A percentile compares a stretch with the other conserved stretches of the same genome.
Conservation (phyloP, 164 flowering plant genomes). For the Tinospora cordifolia region DNA sequence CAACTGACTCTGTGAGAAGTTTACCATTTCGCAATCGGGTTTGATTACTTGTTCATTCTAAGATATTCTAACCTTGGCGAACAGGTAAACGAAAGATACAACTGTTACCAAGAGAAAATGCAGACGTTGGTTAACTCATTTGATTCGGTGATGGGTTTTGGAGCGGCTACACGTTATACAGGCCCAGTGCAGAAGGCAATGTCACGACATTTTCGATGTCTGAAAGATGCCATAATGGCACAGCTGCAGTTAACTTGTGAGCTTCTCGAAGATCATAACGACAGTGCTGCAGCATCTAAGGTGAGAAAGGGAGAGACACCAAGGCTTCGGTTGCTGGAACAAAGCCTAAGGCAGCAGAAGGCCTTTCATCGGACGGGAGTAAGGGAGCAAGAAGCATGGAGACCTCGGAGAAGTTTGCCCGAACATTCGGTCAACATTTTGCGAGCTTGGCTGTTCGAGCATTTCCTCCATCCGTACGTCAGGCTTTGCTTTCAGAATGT, state of each 20-base stretch:
- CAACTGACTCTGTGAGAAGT: too few species aligned
- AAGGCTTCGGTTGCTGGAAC: constrained; percentile 70
- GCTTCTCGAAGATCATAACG: constrained; percentile 79
- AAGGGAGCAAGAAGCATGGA: constrained; percentile 98
- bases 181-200: constrained; percentile 89
- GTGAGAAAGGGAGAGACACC: constrained; percentile 96
- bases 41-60: too few species aligned
- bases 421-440: constrained; percentile 90
- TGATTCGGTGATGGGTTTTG: constrained; percentile 87
- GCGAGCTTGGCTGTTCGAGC: constrained; percentile 98
- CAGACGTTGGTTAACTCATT: constrained; percentile 92
- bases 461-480: constrained; percentile 96
- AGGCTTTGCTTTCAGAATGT: background rate
- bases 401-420: constrained; percentile 93
- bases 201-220: constrained; percentile 91
- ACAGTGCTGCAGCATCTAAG: constrained; percentile 34
- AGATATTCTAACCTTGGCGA: too few species aligned
- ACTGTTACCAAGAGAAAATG: constrained; percentile 93
- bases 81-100: constrained; percentile 93
- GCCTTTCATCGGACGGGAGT: constrained; percentile 88
- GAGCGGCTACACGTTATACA: constrained; percentile 87
- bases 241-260: constrained; percentile 80
- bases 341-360: constrained; percentile 83
- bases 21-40: too few species aligned
- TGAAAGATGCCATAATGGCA: constrained; percentile 72